Evolutionary conservation across 169 alveolate genomes (phyloP), one percentile per base, ranked within the genome.

Genomic region (Plasmodium relictum): DNA sequence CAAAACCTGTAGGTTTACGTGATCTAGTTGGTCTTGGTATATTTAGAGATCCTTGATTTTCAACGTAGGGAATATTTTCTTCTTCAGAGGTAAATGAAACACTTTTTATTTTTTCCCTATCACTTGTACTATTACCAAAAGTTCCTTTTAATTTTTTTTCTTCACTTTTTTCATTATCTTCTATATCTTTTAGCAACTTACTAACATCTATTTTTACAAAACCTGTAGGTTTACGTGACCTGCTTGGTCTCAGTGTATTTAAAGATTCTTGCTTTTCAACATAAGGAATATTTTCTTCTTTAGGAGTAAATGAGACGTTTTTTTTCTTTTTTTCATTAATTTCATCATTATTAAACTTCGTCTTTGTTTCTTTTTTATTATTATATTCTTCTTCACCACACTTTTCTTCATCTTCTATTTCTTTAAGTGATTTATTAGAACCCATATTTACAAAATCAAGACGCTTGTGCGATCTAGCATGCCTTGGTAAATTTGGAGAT

Each of bases 391-490:
- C 24, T 9, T 80, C 83, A 14, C 65, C 66, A 2, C 10, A 8
- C 12, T 58, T 54, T 0, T 80, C 83, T n/a, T 80, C 80, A 66
- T 6, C 54, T 44, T 44, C 90, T 50, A 80, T 80, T 39, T 80
- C 58, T 45, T 80, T 65, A 24, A 80, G 44, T 20, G 66, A 41
- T 59, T 80, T 80, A 8, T 18, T 18, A 5, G 63, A 24, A 26
- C 63, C 89, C 76, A 66, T 66, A 62, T 76, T 76, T 52, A 76
- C 89, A 68, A 76, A 76, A 16, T 78, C 89, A 5, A 78, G 62
- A 6, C 78, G 78, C 20, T 76, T 76, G 6, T 78, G 68, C 2
- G 89, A 26, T 44, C 89, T 76, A 1, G 37, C 69, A n/a, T 76
- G 89, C 6, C 89, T 63, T 0, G 78, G 56, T 6, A 31, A 26